Conservation (phyloP, 2,329 filamentous ascomycete species). For the Alternaria triticina region DNA sequence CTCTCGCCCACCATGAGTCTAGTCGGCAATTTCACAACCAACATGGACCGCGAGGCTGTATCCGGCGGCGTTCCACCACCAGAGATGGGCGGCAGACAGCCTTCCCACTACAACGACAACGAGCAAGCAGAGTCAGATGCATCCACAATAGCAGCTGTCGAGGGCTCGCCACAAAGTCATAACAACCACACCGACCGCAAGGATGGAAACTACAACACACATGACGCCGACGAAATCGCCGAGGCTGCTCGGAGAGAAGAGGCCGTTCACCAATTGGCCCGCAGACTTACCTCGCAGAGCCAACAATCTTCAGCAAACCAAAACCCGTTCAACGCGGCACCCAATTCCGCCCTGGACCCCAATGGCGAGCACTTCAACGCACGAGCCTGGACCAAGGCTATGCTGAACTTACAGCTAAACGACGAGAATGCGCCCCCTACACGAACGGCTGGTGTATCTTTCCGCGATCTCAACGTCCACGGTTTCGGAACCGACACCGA, state of each 20-base stretch:
- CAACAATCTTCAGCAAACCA: slow-evolving; percentile 47
- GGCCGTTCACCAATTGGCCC: slow-evolving; percentile 51
- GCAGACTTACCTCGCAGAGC: slow-evolving; percentile 50
- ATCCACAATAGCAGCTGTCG: slow-evolving; percentile 40
- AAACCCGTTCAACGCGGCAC: slow-evolving; percentile 48
- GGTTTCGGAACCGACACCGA: slow-evolving; percentile 58
- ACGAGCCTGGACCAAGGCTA: slow-evolving; percentile 57
- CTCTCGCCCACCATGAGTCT: slow-evolving; percentile 48
- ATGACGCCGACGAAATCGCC: slow-evolving; percentile 24
- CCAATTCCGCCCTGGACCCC: slow-evolving; percentile 55
- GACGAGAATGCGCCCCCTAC: slow-evolving; percentile 51
- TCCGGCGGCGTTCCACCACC: slow-evolving; percentile 43
- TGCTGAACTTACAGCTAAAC: slow-evolving; percentile 54
- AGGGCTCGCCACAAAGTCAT: slow-evolving; percentile 29
- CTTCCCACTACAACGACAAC: slow-evolving; percentile 20
- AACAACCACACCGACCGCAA: slow-evolving; percentile 26
- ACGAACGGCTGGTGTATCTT: slow-evolving; percentile 56
- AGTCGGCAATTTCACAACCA: slow-evolving; percentile 53
- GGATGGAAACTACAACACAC: slow-evolving; percentile 26
- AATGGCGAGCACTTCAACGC: slow-evolving; percentile 56
- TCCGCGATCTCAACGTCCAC: slow-evolving; percentile 56
- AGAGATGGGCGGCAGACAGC: slow-evolving; percentile 35
- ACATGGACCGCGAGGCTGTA: slow-evolving; percentile 50
- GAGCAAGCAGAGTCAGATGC: slow-evolving; percentile 36
- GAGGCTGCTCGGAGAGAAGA: slow-evolving; percentile 39